Percentiles rank a stretch among this genome's conserved stretches.
Evolutionary conservation across 192 early-diverging fungal species (phyloP).

Genomic region (Pilaira anomala): DNA sequence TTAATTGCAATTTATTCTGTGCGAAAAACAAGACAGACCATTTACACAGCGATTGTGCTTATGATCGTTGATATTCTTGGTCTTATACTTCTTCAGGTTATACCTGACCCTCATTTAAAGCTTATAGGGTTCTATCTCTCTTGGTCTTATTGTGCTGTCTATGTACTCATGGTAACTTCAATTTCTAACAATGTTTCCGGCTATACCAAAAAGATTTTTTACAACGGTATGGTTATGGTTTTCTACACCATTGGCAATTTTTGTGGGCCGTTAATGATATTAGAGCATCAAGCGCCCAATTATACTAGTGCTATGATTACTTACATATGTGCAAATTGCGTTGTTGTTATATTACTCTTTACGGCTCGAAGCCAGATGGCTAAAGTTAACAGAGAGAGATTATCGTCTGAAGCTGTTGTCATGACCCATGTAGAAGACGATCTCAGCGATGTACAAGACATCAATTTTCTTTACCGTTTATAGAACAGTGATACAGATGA

Average conservation of each 20-base stretch:
- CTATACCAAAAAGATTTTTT: slow-evolving; percentile 32
- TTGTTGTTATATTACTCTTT: slow-evolving; percentile 8
- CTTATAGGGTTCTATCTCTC: slow-evolving; percentile 24
- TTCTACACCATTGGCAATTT: slow-evolving; percentile 25
- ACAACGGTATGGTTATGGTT: slow-evolving; percentile 18
- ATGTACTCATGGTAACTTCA: slow-evolving; percentile 17
- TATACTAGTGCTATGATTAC: slow-evolving; percentile 6
- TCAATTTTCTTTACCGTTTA: slow-evolving; percentile 18
- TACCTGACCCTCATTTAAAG: slow-evolving; percentile 13
- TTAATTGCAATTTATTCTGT: slow-evolving; percentile 8
- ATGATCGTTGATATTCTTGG: slow-evolving; percentile 24
- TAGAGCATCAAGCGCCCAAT: slow-evolving; percentile 2
- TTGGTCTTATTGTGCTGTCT: slow-evolving; percentile 21
- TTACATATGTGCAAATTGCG: slow-evolving; percentile 9
- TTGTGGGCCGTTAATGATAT: slow-evolving; percentile 20
- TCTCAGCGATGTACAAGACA: slow-evolving; percentile 17
- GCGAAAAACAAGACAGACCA: slow-evolving; percentile 1
- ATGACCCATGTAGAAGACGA: slow-evolving; percentile 18
- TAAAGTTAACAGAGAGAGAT: slow-evolving; percentile 6
- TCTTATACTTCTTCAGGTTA: slow-evolving; percentile 18
- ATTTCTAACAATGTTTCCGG: slow-evolving; percentile 29
- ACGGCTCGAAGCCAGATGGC: slow-evolving; percentile 6
- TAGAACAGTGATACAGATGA: too few species aligned
- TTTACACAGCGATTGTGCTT: slow-evolving; percentile 21
- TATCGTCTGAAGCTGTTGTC: not conserved